Conservation (phyloP, 305 asterid species). For the Salvia sclarea region DNA sequence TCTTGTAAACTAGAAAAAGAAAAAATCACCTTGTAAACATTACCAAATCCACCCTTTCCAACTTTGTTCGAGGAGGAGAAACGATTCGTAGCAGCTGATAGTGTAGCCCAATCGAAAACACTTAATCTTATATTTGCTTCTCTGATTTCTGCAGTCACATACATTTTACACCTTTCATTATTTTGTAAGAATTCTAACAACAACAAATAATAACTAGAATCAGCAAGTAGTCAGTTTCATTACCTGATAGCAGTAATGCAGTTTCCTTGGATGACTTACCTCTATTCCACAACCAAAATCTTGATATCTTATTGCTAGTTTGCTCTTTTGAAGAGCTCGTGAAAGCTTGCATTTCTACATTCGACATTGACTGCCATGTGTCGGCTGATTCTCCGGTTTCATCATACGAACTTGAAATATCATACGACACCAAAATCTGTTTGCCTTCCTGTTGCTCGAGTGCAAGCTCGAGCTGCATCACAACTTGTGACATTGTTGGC, state of each 20-base stretch:
- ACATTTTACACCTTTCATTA: background rate
- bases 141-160: constrained; percentile 20
- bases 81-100: constrained; percentile 28
- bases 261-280: background rate
- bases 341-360: background rate
- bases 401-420: background rate
- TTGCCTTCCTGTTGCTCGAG: constrained; percentile 33
- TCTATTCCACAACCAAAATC: background rate
- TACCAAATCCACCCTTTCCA: constrained; percentile 40
- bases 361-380: background rate
- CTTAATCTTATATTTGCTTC: constrained; percentile 17
- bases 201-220: background rate
- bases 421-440: background rate
- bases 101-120: constrained; percentile 28
- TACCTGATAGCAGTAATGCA: constrained; percentile 14
- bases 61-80: constrained; percentile 33
- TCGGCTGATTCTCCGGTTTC: background rate
- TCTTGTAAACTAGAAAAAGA: no score
- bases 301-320: background rate
- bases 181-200: background rate
- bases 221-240: background rate
- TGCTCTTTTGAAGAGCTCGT: background rate
- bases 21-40: constrained; percentile 25
- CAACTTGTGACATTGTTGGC: constrained; percentile 35
- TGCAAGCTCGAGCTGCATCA: constrained; percentile 33